phyloP scores from a whole-genome alignment of 495 filamentous ascomycete genomes.

The Venustampulla echinocandica region DNA sequence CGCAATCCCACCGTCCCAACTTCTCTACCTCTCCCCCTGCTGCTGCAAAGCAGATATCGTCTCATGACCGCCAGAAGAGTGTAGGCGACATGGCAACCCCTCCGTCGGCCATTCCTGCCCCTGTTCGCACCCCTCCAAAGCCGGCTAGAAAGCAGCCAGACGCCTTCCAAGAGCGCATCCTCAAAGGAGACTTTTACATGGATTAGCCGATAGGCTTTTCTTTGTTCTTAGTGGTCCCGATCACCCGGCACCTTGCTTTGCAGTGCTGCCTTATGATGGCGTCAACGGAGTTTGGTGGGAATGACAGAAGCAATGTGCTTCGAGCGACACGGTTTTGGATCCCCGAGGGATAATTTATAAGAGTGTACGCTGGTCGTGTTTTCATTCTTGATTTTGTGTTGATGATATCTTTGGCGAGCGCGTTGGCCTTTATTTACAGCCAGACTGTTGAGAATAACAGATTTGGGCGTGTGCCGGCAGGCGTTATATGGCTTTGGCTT shows the following conservation, averaged over 20 bases:
- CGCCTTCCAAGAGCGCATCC: slow-evolving; percentile 88
- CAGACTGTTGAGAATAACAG: too few relatives aligned
- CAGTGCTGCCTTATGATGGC: slow-evolving; percentile 1
- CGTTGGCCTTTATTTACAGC: too few relatives aligned
- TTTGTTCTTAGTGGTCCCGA: slow-evolving; percentile 2
- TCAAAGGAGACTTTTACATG: slow-evolving; percentile 97
- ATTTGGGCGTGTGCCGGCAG: too few relatives aligned
- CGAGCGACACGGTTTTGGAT: background rate
- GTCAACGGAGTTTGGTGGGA: slow-evolving; percentile 15
- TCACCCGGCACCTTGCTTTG: slow-evolving; percentile 1
- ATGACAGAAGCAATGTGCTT: slow-evolving; percentile 12
- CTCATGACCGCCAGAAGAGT: slow-evolving; percentile 62
- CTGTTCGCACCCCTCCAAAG: slow-evolving; percentile 28
- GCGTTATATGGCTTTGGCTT: too few relatives aligned
- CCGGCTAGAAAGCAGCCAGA: slow-evolving; percentile 61
- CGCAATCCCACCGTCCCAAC: slow-evolving; percentile 38
- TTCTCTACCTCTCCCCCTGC: slow-evolving; percentile 23
- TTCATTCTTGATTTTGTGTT: slow-evolving; percentile 11
- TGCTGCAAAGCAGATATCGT: slow-evolving; percentile 23
- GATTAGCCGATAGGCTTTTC: slow-evolving; percentile 46
- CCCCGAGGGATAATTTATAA: background rate
- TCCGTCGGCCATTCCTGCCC: slow-evolving; percentile 32
- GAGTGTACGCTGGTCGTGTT: slow-evolving; percentile 21
- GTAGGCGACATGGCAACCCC: slow-evolving; percentile 56
- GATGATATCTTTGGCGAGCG: background rate